phyloP scores from a whole-genome alignment of 257 asterid species.

The Scutellaria barbata region DNA sequence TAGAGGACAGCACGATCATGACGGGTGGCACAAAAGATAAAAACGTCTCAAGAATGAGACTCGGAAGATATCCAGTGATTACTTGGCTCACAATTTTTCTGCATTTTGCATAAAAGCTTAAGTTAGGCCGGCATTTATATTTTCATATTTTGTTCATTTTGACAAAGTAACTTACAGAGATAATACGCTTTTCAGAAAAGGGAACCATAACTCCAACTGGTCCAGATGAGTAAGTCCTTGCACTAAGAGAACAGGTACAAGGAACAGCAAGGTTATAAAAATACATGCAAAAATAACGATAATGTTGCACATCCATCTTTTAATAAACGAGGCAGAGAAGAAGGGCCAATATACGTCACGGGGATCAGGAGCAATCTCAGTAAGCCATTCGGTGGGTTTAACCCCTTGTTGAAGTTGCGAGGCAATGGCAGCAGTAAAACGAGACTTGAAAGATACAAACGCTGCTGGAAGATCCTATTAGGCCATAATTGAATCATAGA shows the following conservation, averaged over 20 bases:
- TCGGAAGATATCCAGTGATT: slow-evolving; percentile 95
- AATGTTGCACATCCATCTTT: slow-evolving; percentile 74
- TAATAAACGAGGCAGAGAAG: slow-evolving; percentile 81
- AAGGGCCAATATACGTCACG: slow-evolving; percentile 95
- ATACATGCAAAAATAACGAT: slow-evolving; percentile 60
- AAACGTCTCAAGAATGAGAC: slow-evolving; percentile 82
- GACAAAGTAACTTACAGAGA: slow-evolving; percentile 57
- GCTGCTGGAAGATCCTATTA: slow-evolving; percentile 90
- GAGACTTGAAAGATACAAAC: slow-evolving; percentile 90
- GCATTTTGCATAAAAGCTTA: slow-evolving; percentile 41
- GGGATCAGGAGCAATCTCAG: slow-evolving; percentile 95
- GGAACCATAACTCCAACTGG: slow-evolving; percentile 81
- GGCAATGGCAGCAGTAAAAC: slow-evolving; percentile 77
- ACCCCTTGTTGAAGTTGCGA: slow-evolving; percentile 75
- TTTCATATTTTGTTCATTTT: slow-evolving; percentile 9
- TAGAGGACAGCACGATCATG: slow-evolving; percentile 81
- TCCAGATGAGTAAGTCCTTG: slow-evolving; percentile 96
- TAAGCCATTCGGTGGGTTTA: slow-evolving; percentile 88
- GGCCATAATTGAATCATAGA: slow-evolving; percentile 19
- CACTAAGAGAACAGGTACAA: slow-evolving; percentile 80
- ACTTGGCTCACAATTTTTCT: slow-evolving; percentile 77
- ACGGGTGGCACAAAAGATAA: slow-evolving; percentile 71
- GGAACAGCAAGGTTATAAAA: slow-evolving; percentile 66
- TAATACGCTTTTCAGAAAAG: slow-evolving; percentile 74
- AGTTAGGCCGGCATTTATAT: slow-evolving; percentile 20